Evolutionary conservation across 148 eudicot genomes (phyloP).

Genomic region (Pharnaceum exiguum): DNA sequence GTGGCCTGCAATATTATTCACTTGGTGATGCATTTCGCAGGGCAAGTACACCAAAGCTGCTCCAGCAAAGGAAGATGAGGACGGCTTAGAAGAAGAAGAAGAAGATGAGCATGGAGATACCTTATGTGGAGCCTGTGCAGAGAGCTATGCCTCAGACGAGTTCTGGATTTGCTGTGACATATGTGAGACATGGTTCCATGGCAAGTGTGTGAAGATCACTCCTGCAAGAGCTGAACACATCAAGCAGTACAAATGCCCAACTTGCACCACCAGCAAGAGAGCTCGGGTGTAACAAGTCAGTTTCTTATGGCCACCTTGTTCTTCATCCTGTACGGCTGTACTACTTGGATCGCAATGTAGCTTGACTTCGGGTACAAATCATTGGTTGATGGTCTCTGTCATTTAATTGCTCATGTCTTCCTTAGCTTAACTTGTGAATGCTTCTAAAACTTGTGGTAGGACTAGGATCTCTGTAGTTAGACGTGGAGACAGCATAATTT

Average conservation of each 20-base stretch:
- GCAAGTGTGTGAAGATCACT: constrained; percentile 91
- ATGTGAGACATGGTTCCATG: constrained; percentile 94
- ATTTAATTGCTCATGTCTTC: constrained; percentile 14
- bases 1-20: too few relatives aligned
- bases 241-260: constrained; percentile 95
- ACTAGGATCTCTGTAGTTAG: constrained; percentile 9
- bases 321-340: not conserved
- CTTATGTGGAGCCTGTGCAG: constrained; percentile 82
- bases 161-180: constrained; percentile 93
- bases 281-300: constrained; percentile 45
- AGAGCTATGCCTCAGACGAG: constrained; percentile 66
- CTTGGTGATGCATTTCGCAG: too few relatives aligned
- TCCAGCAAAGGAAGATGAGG: constrained; percentile 40
- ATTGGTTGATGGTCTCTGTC: not conserved
- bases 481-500: constrained; percentile 13
- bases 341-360: not conserved
- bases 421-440: constrained; percentile 22
- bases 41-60: constrained; percentile 42
- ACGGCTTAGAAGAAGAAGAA: constrained; percentile 57
- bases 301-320: not conserved
- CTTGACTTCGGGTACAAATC: not conserved
- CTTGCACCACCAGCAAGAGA: constrained; percentile 78
- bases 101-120: constrained; percentile 85
- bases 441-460: constrained; percentile 19
- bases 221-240: constrained; percentile 90